These are phyloP conservation scores for Aspergillus incahuasiensis DNA, from an alignment of 495 filamentous ascomycete genomes.

Conservation along the genomic window DNA sequence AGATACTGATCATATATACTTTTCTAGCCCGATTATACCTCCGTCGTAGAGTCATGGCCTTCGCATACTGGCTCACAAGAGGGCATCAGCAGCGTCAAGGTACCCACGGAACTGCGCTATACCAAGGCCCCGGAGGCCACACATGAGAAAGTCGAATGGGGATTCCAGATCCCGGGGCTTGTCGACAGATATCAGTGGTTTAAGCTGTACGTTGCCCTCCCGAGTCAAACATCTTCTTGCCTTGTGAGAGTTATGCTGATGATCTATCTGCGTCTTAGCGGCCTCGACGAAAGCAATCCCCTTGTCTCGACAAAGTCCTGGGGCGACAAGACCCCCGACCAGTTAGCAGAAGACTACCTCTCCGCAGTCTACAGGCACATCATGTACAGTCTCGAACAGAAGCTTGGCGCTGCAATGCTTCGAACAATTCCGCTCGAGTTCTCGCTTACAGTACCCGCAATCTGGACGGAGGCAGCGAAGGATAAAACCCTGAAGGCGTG, in stretches of 20 bases:
- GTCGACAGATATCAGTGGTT: conserved; percentile 47
- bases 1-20: background rate
- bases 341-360: conserved; percentile 4
- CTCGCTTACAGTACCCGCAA: conserved; percentile 8
- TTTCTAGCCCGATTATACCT: conserved; percentile 21
- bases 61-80: conserved; percentile 1
- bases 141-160: conserved; percentile 35
- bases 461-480: conserved; percentile 11
- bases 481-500: conserved; percentile 12
- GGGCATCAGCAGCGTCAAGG: conserved; percentile 32
- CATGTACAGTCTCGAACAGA: conserved; percentile 11
- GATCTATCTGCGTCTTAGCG: background rate
- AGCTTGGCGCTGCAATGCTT: conserved; percentile 4
- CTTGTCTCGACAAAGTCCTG: conserved; percentile 5
- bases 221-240: conserved; percentile 21
- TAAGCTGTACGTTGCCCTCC: conserved; percentile 39
- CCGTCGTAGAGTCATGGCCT: conserved; percentile 18
- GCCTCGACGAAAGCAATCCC: conserved; percentile 9
- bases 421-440: conserved; percentile 6
- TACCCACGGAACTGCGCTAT: conserved; percentile 32
- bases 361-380: conserved; percentile 7
- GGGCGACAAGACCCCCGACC: conserved; percentile 8
- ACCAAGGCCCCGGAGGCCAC: background rate
- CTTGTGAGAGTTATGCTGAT: background rate
- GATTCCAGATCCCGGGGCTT: conserved; percentile 42